Evolutionary conservation across 208 protist genomes (phyloP).

Genomic region (Crithidia fasciculata): DNA sequence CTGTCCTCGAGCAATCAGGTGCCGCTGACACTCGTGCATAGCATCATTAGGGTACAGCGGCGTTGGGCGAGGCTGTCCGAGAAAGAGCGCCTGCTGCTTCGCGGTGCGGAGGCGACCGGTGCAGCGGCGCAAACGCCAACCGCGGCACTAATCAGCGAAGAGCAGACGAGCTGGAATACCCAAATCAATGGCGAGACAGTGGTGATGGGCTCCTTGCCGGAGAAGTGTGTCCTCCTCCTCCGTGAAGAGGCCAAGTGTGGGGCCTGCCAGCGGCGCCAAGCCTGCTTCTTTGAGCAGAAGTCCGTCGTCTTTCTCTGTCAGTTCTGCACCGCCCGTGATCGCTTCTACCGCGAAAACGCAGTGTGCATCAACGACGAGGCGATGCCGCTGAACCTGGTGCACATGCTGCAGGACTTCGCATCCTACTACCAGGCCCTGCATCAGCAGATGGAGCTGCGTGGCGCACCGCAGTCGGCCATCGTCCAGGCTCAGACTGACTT

Average conservation of each 20-base stretch:
- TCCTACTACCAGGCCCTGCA: constrained; percentile 42
- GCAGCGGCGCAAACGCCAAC: neutral
- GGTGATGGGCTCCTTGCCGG: constrained; percentile 34
- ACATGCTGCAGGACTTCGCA: constrained; percentile 58
- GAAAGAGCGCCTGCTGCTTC: constrained; percentile 2
- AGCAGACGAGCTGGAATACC: constrained; percentile 6
- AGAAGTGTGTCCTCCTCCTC: constrained; percentile 51
- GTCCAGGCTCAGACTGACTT: constrained; percentile 34
- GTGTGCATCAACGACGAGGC: constrained; percentile 87
- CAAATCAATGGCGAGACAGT: constrained; percentile 8
- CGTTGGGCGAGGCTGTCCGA: constrained; percentile 21
- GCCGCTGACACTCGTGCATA: constrained; percentile 22
- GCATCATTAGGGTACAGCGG: constrained; percentile 32
- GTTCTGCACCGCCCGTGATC: constrained; percentile 80
- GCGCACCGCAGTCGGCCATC: constrained; percentile 47
- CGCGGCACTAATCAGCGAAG: neutral
- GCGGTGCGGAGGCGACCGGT: neutral
- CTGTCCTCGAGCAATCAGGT: constrained; percentile 30
- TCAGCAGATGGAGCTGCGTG: constrained; percentile 48
- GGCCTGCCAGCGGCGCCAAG: constrained; percentile 60
- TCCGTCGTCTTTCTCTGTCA: constrained; percentile 79
- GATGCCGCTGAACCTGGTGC: constrained; percentile 48
- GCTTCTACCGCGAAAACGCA: constrained; percentile 81
- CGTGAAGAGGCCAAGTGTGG: constrained; percentile 60
- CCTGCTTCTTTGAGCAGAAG: constrained; percentile 66